Evolutionary conservation across 139 green algal species (phyloP), one percentile per base, ranked within the genome.

Genomic region (Chlorella sp.): DNA sequence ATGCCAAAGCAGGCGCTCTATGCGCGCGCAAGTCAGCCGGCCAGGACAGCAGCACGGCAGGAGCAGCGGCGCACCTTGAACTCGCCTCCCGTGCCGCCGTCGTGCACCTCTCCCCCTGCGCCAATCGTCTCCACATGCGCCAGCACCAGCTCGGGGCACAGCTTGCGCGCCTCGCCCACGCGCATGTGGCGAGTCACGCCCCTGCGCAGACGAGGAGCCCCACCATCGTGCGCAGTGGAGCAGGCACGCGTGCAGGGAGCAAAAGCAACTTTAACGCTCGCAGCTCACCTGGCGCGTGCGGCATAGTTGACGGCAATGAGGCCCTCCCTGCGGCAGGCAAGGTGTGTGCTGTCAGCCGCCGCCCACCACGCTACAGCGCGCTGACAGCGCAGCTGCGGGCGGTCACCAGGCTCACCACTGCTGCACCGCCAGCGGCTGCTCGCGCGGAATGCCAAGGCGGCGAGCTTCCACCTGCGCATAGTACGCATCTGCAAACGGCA

Each of bases 81-180:
- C 12, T 67, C 35, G 41, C 38, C 36, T n/a, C 23, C 38, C 8
- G 27, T 43, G 41, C 45, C 79, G 40, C n/a, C 58, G 33, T 33
- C 81, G 62, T 15, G 23, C 15, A 38, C 58, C 31, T 75, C 17
- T 17, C 61, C 43, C 8, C 41, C 29, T 27, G 50, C 33, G 6
- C 91, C 93, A 31, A 98, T 91, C 2, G 89, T 95, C 67, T 97
- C 76, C 27, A 98, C 95, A 62, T 98, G 95, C 12, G 98, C 87
- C 11, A 85, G 76, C 38, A 77, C 41, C 29, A 98, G 84, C 45
- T 94, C 78, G 8, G 95, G 95, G 76, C 94, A 98, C 7, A 77
- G 53, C 51, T 83, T 71, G 42, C 79, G 78, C 5, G 95, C 95
- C 46, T 96, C 90, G 0, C 29, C 3, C 12, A 90, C 85, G 19